Evolutionary conservation across 805 yeast genomes (phyloP), one percentile per base, ranked within the genome.

Genomic region (Torulaspora maleeae): DNA sequence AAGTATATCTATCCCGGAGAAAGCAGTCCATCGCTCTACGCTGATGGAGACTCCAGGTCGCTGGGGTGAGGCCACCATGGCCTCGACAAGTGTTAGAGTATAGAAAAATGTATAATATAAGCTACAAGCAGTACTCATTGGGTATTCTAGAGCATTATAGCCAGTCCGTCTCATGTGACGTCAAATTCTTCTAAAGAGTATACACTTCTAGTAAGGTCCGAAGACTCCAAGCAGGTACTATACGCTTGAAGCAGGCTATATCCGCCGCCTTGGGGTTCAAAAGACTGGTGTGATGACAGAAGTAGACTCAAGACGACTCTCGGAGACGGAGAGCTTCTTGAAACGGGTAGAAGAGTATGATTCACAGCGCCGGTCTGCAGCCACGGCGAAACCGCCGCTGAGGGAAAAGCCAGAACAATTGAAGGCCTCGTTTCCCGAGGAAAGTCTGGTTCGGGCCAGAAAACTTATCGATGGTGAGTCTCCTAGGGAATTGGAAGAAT

Each of bases 1-100:
- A 91, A 67, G 78, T 88, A 16, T 68, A 76, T 53, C 56, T 82
- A 55, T 72, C 81, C 60, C 77, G 73, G 55, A 81, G 82, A 63
- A 82, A 82, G 59, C 74, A 76, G 43, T 72, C 88, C 52, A 84
- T 88, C 53, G 82, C 77, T 43, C 60, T 82, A 36, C 65, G 63
- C 52, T 65, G 49, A 44, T 19, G 17, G 28, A 10, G 24, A 11
- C 25, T 27, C 22, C 35, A 37, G 27, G 5, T 11, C 27, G 15
- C 6, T 19, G 27, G 27, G 16, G 13, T n/a, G 20, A 12, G 27
- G 12, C 41, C 25, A 22, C 29, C 28, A 13, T 24, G 16, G 35
- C 13, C 16, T 8, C 24, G n/a, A 9, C 40, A 20, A 19, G 41
- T 37, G 41, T 10, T 13, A 24, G 25, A 27, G 35, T 41, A 41